Conservation (phyloP, 306 rosid genomes). For the Albizia julibrissin region DNA sequence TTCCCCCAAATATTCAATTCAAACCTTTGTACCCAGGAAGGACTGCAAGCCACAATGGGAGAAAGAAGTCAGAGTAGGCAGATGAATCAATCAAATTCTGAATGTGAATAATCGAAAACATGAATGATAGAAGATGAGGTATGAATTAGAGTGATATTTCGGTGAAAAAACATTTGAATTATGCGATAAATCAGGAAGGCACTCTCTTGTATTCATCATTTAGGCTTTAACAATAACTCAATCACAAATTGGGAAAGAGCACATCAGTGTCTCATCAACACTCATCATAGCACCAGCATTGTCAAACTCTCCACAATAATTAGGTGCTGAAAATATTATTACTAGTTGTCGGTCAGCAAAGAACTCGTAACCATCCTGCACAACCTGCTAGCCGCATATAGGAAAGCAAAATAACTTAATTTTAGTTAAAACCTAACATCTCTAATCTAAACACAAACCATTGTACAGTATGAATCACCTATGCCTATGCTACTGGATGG, state of each 20-base stretch:
- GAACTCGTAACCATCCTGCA: constrained; percentile 93
- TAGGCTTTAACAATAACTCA: constrained; percentile 10
- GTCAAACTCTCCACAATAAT: constrained; percentile 94
- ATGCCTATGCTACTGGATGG: constrained; percentile 24
- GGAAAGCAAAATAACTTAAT: constrained; percentile 21
- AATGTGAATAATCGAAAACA: constrained; percentile 8
- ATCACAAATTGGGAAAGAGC: constrained; percentile 66
- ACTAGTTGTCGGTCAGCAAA: constrained; percentile 87
- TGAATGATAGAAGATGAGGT: not conserved
- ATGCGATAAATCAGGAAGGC: constrained; percentile 1
- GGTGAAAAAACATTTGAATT: not conserved
- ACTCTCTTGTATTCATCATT: constrained; percentile 24
- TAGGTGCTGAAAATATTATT: constrained; percentile 93
- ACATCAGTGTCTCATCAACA: constrained; percentile 92
- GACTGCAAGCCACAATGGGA: constrained; percentile 55
- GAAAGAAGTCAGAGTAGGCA: constrained; percentile 5
- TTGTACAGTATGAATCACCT: constrained; percentile 9
- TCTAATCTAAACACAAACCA: constrained; percentile 21
- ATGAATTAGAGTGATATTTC: not conserved
- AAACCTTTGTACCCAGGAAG: constrained; percentile 63
- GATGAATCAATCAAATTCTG: constrained; percentile 15
- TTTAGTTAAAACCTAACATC: constrained; percentile 9
- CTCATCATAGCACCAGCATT: constrained; percentile 99
- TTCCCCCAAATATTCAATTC: constrained; percentile 36
- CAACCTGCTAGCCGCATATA: constrained; percentile 61